Percentiles rank a stretch among this genome's conserved stretches.
Evolutionary conservation across 805 yeast species (phyloP).

Genomic region (Kuraishia cidri): DNA sequence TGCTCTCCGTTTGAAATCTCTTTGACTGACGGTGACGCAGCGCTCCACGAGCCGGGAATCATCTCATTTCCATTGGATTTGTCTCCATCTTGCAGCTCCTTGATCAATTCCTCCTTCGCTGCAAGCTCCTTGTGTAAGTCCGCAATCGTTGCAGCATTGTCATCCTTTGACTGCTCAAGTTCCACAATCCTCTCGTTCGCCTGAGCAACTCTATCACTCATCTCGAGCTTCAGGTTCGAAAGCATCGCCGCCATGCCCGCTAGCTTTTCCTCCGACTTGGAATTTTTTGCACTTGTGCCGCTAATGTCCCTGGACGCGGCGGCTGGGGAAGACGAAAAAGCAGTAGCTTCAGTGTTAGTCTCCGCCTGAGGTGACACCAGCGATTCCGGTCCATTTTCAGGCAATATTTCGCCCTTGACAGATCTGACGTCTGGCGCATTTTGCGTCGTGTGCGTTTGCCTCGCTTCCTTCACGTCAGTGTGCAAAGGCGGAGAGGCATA

Average conservation of each 20-base stretch:
- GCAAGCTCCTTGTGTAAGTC: conserved; percentile 1
- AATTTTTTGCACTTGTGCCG: neutral
- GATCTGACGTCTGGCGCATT: too few species aligned
- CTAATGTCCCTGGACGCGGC: too few species aligned
- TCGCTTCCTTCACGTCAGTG: too few species aligned
- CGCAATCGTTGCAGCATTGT: conserved; percentile 5
- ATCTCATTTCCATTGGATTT: neutral
- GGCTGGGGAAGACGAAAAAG: too few species aligned
- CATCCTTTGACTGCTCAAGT: conserved; percentile 30
- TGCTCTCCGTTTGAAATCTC: too few species aligned
- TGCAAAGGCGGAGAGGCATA: too few species aligned
- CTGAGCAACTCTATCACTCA: conserved; percentile 40
- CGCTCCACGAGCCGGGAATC: neutral
- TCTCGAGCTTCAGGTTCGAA: conserved; percentile 26
- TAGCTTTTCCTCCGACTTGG: conserved; percentile 6
- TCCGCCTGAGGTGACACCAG: too few species aligned
- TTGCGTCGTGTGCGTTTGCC: too few species aligned
- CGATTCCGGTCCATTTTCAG: too few species aligned
- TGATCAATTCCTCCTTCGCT: conserved; percentile 4
- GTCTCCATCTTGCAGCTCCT: neutral
- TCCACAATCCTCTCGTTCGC: conserved; percentile 46
- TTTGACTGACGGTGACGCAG: too few species aligned
- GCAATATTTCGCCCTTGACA: too few species aligned
- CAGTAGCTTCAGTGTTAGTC: too few species aligned
- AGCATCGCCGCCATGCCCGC: conserved; percentile 15